Evolutionary conservation across 176 grass and related monocot genomes (phyloP), one percentile per base, ranked within the genome.

Genomic region (Eragrostis nindensis): DNA sequence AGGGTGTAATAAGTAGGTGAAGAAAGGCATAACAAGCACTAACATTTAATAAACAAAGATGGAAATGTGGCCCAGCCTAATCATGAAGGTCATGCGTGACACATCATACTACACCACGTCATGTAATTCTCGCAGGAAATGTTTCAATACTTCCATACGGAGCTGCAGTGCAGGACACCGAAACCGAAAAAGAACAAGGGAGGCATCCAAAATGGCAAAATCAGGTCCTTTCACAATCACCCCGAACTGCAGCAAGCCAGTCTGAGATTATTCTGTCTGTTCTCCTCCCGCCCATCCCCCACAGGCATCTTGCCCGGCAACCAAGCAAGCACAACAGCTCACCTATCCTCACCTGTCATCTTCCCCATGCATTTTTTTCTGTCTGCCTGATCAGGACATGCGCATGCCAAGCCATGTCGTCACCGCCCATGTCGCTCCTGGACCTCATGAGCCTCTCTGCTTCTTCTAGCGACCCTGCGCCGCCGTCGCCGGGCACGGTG

Each of bases 301-400:
- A 87, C 62, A 26, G 67, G 26, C 70, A 62, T 29, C 30, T 88
- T 82, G 73, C 86, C 81, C 72, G 45, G 71, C 36, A 55, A 36
- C 82, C 77, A 85, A 91, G 84, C 76, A 90, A 90, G 36, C 80
- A 52, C 84, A 87, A 87, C 84, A 75, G 65, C 84, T 71, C 84
- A 83, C 83, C 84, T 87, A 57, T 71, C 53, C 49, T 41, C 24
- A 24, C 11, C 53, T 11, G 62, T 52, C 68, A 81, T 29, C 29
- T 73, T 25, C 68, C 81, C 21, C 65, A 48, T 89, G 77, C 77
- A 81, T 89, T 76, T 46, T 46, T 39, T 71, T 24, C 70, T 45
- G 64, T n/a, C 76, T 54, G 48, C 59, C 45, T 52, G 74, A 73
- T 62, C 82, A 59, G 14, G 39, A 54, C 24, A 82, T 11, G 39